These are phyloP conservation scores for Globisporangium iwayamae DNA, from an alignment of 352 stramenopile genomes.

Conservation along the genomic window DNA sequence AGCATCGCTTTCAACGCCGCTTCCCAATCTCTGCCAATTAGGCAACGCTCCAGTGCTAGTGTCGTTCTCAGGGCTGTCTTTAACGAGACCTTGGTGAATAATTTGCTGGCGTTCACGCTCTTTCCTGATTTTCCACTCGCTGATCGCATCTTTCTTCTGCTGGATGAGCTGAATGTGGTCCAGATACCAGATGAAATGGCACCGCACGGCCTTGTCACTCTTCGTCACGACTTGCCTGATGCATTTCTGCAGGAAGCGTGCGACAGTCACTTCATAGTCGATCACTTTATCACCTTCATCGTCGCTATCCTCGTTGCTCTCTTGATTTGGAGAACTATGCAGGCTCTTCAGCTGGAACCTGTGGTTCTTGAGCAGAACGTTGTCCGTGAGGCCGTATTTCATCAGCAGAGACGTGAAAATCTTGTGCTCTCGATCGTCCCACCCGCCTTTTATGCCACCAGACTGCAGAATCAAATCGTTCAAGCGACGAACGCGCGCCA, in stretches of 20 bases:
- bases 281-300: slow-evolving; percentile 1
- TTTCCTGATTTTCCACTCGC: slow-evolving; percentile 54
- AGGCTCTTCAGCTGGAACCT: slow-evolving; percentile 2
- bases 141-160: slow-evolving; percentile 59
- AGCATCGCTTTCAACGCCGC: not conserved
- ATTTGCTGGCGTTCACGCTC: slow-evolving; percentile 39
- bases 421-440: slow-evolving; percentile 53
- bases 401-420: slow-evolving; percentile 40
- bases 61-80: slow-evolving; percentile 1
- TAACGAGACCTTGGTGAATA: slow-evolving; percentile 38
- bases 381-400: slow-evolving; percentile 45
- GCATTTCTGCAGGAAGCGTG: slow-evolving; percentile 49
- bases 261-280: slow-evolving; percentile 45
- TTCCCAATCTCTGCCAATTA: not conserved
- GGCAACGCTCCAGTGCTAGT: not conserved
- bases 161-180: slow-evolving; percentile 43
- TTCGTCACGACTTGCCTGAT: slow-evolving; percentile 51
- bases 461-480: slow-evolving; percentile 55
- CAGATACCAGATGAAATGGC: slow-evolving; percentile 71
- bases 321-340: slow-evolving; percentile 9
- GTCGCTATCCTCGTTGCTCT: slow-evolving; percentile 14
- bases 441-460: slow-evolving; percentile 49
- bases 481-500: slow-evolving; percentile 43
- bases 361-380: slow-evolving; percentile 32
- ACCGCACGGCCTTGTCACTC: slow-evolving; percentile 45